These are phyloP conservation scores for Pythium insidiosum DNA, from an alignment of 352 stramenopile genomes.

Conservation along the genomic window DNA sequence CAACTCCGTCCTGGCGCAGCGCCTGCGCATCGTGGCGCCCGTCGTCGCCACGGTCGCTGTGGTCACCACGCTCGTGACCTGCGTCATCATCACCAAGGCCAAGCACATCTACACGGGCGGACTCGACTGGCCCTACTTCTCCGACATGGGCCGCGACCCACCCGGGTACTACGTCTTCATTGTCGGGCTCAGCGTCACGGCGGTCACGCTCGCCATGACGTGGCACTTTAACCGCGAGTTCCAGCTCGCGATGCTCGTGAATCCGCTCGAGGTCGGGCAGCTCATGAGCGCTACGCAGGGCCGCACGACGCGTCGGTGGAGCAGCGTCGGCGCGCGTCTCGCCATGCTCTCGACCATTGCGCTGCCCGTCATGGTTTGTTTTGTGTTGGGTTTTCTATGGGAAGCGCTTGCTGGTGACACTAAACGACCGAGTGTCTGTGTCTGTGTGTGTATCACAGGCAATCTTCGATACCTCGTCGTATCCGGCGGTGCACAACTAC, in stretches of 20 bases:
- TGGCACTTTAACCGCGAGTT: constrained; percentile 42
- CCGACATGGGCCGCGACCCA: constrained; percentile 41
- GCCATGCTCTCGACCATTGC: constrained; percentile 26
- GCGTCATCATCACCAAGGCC: constrained; percentile 33
- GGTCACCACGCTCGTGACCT: constrained; percentile 34
- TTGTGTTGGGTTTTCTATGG: neutral
- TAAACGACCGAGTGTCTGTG: neutral
- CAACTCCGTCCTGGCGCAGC: neutral
- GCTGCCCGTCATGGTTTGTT: constrained; percentile 25
- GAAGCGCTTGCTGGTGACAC: constrained; percentile 12
- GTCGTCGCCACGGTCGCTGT: constrained; percentile 21
- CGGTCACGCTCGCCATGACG: constrained; percentile 23
- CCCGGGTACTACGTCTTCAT: constrained; percentile 37
- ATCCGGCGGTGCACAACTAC: constrained; percentile 34
- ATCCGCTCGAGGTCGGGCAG: no score
- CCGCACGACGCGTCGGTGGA: neutral
- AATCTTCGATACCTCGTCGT: constrained; percentile 42
- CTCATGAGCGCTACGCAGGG: neutral
- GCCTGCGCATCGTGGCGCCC: constrained; percentile 8
- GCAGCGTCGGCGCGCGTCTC: constrained; percentile 6
- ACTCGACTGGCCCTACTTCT: constrained; percentile 56
- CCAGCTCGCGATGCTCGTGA: no score
- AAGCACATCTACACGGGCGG: constrained; percentile 38
- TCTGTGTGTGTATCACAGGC: neutral
- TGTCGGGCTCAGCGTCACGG: constrained; percentile 18